Evolutionary conservation across 2,329 filamentous ascomycete species (phyloP).

Genomic region (Xylaria sp.): DNA sequence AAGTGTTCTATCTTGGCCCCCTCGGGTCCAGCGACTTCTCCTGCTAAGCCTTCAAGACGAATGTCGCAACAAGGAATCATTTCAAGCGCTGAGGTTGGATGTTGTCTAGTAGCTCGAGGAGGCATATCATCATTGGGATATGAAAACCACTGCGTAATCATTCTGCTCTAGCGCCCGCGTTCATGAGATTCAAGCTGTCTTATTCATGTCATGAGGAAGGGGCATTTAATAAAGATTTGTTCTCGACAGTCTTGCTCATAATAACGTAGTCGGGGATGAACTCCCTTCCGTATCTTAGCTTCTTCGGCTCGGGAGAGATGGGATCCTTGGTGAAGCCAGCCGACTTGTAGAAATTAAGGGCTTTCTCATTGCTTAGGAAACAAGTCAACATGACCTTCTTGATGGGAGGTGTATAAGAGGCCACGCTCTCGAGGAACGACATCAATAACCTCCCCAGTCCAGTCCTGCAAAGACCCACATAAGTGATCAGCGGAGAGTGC

Average conservation of each 20-base stretch:
- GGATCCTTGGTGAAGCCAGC: constrained; percentile 68
- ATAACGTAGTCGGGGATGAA: constrained; percentile 69
- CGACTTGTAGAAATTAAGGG: constrained; percentile 69
- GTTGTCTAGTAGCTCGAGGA: neutral
- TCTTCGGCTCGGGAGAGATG: constrained; percentile 64
- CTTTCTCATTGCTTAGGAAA: constrained; percentile 70
- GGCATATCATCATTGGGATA: neutral
- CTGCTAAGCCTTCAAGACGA: neutral
- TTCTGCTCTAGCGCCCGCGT: neutral
- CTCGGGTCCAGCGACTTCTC: neutral
- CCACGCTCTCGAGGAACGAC: constrained; percentile 63
- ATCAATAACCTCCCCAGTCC: constrained; percentile 73
- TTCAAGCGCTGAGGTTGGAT: too few relatives aligned
- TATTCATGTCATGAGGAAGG: neutral
- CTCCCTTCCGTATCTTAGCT: constrained; percentile 64
- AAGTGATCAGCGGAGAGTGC: neutral
- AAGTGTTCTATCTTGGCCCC: neutral
- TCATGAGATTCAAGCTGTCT: neutral
- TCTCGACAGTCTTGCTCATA: constrained; percentile 61
- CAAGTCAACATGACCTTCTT: constrained; percentile 80
- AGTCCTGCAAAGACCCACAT: constrained; percentile 54
- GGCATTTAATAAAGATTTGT: constrained; percentile 8
- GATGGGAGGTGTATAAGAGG: constrained; percentile 63
- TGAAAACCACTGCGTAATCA: neutral
- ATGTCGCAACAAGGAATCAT: neutral